phyloP scores from a whole-genome alignment of 2,329 filamentous ascomycete species.

The Beauveria medogensis region DNA sequence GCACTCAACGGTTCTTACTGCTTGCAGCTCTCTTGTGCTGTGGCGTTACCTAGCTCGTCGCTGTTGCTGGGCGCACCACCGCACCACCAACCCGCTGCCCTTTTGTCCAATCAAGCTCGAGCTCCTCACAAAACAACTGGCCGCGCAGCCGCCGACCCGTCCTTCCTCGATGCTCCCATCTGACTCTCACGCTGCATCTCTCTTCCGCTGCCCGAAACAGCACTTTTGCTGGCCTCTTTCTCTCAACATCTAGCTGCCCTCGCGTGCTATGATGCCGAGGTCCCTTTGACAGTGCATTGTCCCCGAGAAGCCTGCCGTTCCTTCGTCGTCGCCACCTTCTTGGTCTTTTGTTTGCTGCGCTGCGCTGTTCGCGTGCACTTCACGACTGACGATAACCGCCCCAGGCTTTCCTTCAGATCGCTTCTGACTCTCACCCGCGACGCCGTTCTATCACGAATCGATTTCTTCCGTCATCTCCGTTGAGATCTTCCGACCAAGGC shows the following conservation, averaged over 20 bases:
- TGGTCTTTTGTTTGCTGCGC: background rate
- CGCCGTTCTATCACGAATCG: background rate
- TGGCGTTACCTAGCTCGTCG: background rate
- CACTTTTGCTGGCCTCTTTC: background rate
- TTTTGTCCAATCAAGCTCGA: slow-evolving; percentile 1
- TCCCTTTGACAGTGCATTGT: background rate
- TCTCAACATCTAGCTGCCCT: background rate
- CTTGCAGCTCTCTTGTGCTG: background rate
- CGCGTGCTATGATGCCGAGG: background rate
- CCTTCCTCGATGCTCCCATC: slow-evolving; percentile 2
- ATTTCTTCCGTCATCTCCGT: background rate
- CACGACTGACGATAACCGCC: slow-evolving; percentile 4
- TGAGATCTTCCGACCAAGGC: background rate
- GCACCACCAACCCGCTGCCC: background rate
- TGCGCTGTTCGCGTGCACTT: slow-evolving; percentile 7
- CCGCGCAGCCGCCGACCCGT: background rate
- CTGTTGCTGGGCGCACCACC: slow-evolving; percentile 6
- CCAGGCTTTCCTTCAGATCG: background rate
- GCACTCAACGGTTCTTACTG: too few species aligned
- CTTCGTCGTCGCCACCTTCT: background rate
- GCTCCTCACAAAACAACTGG: slow-evolving; percentile 5
- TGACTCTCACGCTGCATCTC: background rate
- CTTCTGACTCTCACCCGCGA: background rate
- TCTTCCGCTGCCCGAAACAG: background rate
- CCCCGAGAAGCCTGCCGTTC: background rate